Base-by-base conservation (phyloP, 441 rosid species). In the Sinapis alba region DNA sequence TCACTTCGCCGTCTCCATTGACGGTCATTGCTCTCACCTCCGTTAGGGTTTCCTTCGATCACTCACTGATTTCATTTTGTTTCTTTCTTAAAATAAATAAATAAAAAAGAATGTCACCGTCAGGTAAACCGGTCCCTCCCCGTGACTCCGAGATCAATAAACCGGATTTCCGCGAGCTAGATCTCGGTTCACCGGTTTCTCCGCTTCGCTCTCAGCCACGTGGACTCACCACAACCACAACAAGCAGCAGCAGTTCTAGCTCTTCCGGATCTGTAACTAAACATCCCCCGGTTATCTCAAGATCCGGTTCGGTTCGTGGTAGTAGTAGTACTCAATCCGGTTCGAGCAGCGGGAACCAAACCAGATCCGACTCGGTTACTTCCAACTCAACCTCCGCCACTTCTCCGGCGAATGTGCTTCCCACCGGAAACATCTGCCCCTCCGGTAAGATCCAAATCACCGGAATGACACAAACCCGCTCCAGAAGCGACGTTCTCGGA, bases 131-230 rank as follows among this genome's bases (percentile, higher is more conserved):
- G 41, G 73, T 30, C 43, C 58, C 73, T 26, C 80, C 85, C 47
- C 83, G 88, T 61, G 89, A 90, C 82, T 83, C 86, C 41, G 97
- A 90, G 32, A 77, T 84, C 18, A 91, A 93, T 85, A 93, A 96
- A 84, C 99, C 97, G 8, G 98, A 95, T 81, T 95, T 88, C 75
- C 93, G 96, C n/a, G 96, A 95, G 66, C 84, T 95, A 77, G 89
- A 95, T 95, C 92, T 95, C 53, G 95, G 96, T 51, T 95, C 98
- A 5, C 99, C 99, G 7, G 96, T 89, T 75, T 95, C 98, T 45
- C 97, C 97, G 24, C 93, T 91, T 53, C 84, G 91, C 21, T 78
- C 85, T 50, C 86, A 87, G 50, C 81, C 84, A 62, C 69, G 73
- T 65, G 84, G 84, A 65, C 66, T 76, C 54, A 70, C 75, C 34